Conservation (phyloP, 768 basidiomycete species). For the Astraeus odoratus region DNA sequence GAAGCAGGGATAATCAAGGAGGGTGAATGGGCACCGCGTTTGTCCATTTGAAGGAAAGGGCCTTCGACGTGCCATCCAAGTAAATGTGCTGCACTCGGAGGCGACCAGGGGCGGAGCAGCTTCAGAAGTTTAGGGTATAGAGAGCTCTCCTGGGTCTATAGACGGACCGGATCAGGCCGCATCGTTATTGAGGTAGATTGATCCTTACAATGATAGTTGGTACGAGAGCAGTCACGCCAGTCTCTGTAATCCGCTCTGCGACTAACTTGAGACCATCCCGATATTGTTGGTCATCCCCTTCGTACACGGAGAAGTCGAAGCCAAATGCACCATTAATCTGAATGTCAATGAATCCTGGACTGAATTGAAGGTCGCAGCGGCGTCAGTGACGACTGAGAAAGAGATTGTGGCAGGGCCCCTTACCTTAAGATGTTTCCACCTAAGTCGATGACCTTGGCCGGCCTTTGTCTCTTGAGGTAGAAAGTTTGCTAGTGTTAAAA, state of each 20-base stretch:
- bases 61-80: slow-evolving; percentile 92
- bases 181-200: background rate
- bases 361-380: slow-evolving; percentile 31
- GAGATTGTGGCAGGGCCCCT: background rate
- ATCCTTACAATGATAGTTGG: slow-evolving; percentile 65
- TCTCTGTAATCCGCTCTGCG: slow-evolving; percentile 74
- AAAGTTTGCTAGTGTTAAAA: slow-evolving; percentile 50
- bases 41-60: slow-evolving; percentile 76
- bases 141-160: slow-evolving; percentile 70
- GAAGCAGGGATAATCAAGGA: slow-evolving; percentile 56
- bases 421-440: slow-evolving; percentile 73
- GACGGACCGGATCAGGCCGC: background rate
- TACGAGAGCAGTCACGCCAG: slow-evolving; percentile 74
- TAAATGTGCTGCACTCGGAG: slow-evolving; percentile 57
- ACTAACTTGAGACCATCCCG: slow-evolving; percentile 59
- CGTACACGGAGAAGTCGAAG: slow-evolving; percentile 82
- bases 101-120: slow-evolving; percentile 62
- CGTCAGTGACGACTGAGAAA: slow-evolving; percentile 8
- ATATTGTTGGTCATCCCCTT: slow-evolving; percentile 64
- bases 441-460: slow-evolving; percentile 59
- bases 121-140: slow-evolving; percentile 65
- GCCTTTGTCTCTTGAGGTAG: slow-evolving; percentile 53
- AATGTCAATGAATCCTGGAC: slow-evolving; percentile 81
- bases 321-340: slow-evolving; percentile 90
- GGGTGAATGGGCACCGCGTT: slow-evolving; percentile 77